These are phyloP conservation scores for Silene noctiflora DNA, from an alignment of 179 eudicot species.

Conservation along the genomic window DNA sequence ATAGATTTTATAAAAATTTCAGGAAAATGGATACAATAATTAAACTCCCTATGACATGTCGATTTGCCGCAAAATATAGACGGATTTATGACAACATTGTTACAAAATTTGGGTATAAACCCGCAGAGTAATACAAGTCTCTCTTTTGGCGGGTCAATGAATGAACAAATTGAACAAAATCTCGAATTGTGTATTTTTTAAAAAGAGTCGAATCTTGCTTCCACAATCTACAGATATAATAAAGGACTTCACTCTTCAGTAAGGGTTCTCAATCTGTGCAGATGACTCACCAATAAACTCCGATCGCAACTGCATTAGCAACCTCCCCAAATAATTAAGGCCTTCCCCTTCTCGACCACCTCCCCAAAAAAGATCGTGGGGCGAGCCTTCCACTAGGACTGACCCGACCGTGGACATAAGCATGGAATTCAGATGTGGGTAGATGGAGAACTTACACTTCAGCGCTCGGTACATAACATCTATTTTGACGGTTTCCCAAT, in stretches of 20 bases:
- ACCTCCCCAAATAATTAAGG: constrained; percentile 85
- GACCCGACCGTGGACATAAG: constrained; percentile 69
- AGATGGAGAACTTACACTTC: constrained; percentile 78
- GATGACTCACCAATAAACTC: constrained; percentile 65
- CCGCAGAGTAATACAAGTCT: not conserved
- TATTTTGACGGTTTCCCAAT: constrained; percentile 79
- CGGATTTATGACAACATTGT: not conserved
- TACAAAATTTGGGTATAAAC: not conserved
- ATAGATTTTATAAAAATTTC: too few species aligned
- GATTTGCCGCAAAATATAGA: too few species aligned
- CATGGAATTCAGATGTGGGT: constrained; percentile 78
- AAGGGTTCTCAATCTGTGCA: constrained; percentile 24
- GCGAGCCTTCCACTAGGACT: constrained; percentile 95
- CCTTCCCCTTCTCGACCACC: constrained; percentile 99
- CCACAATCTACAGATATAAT: constrained; percentile 4
- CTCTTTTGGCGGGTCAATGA: not conserved
- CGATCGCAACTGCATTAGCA: constrained; percentile 85
- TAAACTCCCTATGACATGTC: too few species aligned
- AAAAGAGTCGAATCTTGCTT: not conserved
- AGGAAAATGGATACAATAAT: too few species aligned
- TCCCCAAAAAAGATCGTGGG: constrained; percentile 98
- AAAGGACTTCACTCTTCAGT: constrained; percentile 7
- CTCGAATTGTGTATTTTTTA: too few species aligned
- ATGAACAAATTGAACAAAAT: not conserved
- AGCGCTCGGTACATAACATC: constrained; percentile 80